Conservation (phyloP, 179 eudicot genomes). For the Heliamphora pulchella region DNA sequence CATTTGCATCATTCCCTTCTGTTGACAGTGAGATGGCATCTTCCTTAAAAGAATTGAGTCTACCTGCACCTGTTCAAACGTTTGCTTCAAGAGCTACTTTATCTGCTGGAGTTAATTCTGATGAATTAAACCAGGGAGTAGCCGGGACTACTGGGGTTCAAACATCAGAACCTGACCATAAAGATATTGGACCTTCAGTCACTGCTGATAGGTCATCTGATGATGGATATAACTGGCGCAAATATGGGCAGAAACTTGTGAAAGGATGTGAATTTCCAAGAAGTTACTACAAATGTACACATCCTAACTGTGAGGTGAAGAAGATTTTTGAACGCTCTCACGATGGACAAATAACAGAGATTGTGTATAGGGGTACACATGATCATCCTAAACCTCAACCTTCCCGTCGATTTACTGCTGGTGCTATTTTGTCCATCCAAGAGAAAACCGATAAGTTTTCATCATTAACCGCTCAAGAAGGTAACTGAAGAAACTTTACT, state of each 20-base stretch:
- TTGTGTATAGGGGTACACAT: constrained; percentile 87
- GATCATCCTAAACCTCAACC: constrained; percentile 98
- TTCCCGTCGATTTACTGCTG: constrained; percentile 68
- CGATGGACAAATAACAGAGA: constrained; percentile 84
- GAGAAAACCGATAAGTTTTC: constrained; percentile 53
- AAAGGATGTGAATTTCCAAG: constrained; percentile 94
- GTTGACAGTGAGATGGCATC: constrained; percentile 40
- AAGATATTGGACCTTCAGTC: constrained; percentile 37
- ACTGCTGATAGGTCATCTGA: constrained; percentile 34
- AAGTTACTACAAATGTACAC: constrained; percentile 90
- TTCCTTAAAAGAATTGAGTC: constrained; percentile 32
- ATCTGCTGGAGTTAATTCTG: constrained; percentile 41
- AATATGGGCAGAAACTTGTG: constrained; percentile 92
- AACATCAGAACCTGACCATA: constrained; percentile 44
- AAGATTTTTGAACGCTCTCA: constrained; percentile 85
- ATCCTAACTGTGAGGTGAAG: constrained; percentile 90
- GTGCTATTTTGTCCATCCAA: constrained; percentile 62
- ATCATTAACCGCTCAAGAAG: constrained; percentile 48
- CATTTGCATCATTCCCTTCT: constrained; percentile 37
- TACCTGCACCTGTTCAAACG: constrained; percentile 21
- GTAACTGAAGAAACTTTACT: constrained; percentile 31
- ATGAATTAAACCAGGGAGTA: constrained; percentile 33
- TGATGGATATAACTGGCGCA: constrained; percentile 90
- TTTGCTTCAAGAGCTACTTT: constrained; percentile 24
- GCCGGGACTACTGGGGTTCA: constrained; percentile 35